Percentiles rank a stretch among this genome's conserved stretches.
These are phyloP conservation scores for Evernia prunastri DNA, from an alignment of 495 filamentous ascomycete species.

Conservation along the genomic window DNA sequence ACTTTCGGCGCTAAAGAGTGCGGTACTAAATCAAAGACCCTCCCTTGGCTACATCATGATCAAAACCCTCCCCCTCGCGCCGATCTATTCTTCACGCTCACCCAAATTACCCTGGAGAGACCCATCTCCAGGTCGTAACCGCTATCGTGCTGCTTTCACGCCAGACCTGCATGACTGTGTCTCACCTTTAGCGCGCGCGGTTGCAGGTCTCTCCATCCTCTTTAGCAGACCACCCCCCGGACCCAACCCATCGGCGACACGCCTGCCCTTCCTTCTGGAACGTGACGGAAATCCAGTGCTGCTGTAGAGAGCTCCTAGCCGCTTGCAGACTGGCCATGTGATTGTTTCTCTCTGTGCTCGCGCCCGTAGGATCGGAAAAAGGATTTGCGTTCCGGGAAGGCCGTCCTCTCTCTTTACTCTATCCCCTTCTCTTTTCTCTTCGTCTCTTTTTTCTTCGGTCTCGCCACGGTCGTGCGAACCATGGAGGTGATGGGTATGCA, in stretches of 20 bases:
- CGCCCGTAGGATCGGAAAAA: neutral
- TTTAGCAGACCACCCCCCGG: conserved; percentile 5
- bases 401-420: neutral
- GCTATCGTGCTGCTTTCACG: conserved; percentile 1
- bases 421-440: no score
- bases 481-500: neutral
- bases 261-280: neutral
- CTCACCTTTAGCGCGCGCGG: conserved; percentile 13
- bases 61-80: neutral
- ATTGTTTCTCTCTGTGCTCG: neutral
- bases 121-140: neutral
- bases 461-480: neutral
- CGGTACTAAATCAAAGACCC: neutral
- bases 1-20: neutral
- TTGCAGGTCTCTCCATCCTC: neutral
- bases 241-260: neutral
- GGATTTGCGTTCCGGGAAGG: neutral
- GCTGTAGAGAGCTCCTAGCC: conserved; percentile 7
- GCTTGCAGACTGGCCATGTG: neutral
- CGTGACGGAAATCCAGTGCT: conserved; percentile 13
- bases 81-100: neutral
- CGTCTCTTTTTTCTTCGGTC: no score
- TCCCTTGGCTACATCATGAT: neutral
- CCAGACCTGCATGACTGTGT: conserved; percentile 8
- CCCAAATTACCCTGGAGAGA: neutral